Evolutionary conservation across 345 rosid genomes (phyloP), one percentile per base, ranked within the genome.

Genomic region (Salix brachista): DNA sequence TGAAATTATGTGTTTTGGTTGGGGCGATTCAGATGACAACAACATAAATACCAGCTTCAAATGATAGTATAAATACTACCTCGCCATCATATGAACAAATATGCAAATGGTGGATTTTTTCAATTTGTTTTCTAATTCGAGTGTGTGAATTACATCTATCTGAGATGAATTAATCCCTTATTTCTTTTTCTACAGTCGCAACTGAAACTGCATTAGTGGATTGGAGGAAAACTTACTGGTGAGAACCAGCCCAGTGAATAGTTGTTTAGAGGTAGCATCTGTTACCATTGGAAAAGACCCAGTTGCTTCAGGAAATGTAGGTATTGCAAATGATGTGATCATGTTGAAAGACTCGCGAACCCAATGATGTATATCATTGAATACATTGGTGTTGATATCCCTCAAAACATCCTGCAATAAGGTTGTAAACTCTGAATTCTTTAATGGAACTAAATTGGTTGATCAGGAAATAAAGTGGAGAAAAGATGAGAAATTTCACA

Each of bases 211-310:
- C 73, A 72, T 48, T 30, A 54, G 66, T 50, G 25, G 74, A 75
- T 66, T 11, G 72, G 41, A 73, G 16, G 54, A 37, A 25, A 82
- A 88, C 98, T 91, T 85, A 96, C 99, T 91, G 60, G 98, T 93
- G 72, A 87, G 88, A 75, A 93, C 90, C 70, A 96, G 77, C 42
- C 91, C 97, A 25, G 97, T 89, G 70, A 82, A 88, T 73, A 96
- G 66, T 73, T 88, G 89, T 84, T 85, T 91, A 46, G 92, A 89
- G 75, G 86, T 78, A 70, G 92, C 86, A 78, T 88, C 87, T 46
- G 82, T 79, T 54, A 91, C 79, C 78, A 89, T 48, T 14, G 97
- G 97, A 77, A 86, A 88, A 75, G 92, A 79, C 25, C 76, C 85
- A 41, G 90, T 84, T 73, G 92, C 88, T 86, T 93, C 92, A 32